Conservation (phyloP, 306 rosid genomes). For the Quercus rubra region DNA sequence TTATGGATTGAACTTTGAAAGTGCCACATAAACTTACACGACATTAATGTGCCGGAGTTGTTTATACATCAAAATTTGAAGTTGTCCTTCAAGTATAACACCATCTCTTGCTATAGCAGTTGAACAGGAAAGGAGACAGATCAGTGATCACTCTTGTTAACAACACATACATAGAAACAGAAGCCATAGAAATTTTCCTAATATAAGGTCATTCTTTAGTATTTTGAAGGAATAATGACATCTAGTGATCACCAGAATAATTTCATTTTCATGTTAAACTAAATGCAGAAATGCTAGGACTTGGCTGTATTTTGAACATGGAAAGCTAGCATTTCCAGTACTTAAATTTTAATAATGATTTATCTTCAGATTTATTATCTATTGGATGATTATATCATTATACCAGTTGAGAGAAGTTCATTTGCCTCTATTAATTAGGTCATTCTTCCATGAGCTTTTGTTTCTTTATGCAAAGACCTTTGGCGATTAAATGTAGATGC, state of each 20-base stretch:
- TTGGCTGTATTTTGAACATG: background rate
- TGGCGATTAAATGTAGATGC: background rate
- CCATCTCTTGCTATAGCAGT: slow-evolving; percentile 71
- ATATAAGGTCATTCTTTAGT: background rate
- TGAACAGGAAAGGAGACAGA: background rate
- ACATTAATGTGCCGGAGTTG: background rate
- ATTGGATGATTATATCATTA: background rate
- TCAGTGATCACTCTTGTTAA: background rate
- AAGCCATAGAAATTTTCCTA: background rate
- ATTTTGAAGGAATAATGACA: background rate
- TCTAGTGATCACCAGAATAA: background rate
- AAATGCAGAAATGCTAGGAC: background rate
- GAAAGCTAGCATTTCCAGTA: background rate
- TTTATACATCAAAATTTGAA: slow-evolving; percentile 57
- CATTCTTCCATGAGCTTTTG: background rate
- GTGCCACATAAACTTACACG: background rate
- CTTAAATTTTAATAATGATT: background rate
- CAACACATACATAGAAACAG: background rate
- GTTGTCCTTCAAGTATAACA: slow-evolving; percentile 64
- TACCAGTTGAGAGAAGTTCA: too few species aligned
- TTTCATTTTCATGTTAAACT: background rate
- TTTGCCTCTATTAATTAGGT: too few species aligned
- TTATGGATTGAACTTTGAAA: background rate
- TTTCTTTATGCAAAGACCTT: background rate
- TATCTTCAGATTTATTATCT: background rate